These are phyloP conservation scores for Uronychia setigera DNA, from an alignment of 73 alveolate species.

Conservation along the genomic window DNA sequence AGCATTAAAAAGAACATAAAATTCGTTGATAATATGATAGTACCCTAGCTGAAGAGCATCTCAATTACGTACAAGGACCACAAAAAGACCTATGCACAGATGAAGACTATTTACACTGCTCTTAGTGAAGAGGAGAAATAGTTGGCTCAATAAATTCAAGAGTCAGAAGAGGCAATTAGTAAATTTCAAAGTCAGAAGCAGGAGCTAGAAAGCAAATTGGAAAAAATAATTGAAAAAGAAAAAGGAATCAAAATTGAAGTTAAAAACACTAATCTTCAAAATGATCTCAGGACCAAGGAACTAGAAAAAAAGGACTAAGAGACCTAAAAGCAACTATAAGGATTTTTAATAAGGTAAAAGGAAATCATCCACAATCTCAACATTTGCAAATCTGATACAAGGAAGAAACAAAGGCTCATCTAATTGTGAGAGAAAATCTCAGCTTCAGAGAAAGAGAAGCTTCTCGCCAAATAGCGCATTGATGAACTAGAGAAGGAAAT, in stretches of 20 bases:
- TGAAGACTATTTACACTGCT: conserved; percentile 14
- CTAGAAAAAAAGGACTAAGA: too few species aligned
- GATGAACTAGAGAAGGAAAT: neutral
- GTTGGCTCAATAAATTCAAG: conserved; percentile 8
- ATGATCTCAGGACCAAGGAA: too few species aligned
- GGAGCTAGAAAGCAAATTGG: conserved; percentile 16
- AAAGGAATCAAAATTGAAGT: too few species aligned
- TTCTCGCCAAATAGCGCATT: neutral
- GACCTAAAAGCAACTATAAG: neutral
- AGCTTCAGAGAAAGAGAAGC: conserved; percentile 3
- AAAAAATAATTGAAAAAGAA: conserved; percentile 1
- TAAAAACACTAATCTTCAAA: too few species aligned
- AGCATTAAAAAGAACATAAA: conserved; percentile 38
- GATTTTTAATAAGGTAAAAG: neutral
- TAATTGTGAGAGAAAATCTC: neutral
- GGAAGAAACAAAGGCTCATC: neutral
- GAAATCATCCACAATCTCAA: neutral
- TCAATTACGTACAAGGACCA: conserved; percentile 34
- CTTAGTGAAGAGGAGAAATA: conserved; percentile 21
- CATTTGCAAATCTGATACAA: neutral
- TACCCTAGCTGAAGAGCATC: conserved; percentile 47
- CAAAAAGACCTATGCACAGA: conserved; percentile 15
- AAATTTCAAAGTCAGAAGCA: neutral
- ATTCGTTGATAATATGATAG: conserved; percentile 48
- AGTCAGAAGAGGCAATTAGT: conserved; percentile 7